phyloP scores from a whole-genome alignment of 192 early-diverging fungal species.

The Coemansia sp. region DNA sequence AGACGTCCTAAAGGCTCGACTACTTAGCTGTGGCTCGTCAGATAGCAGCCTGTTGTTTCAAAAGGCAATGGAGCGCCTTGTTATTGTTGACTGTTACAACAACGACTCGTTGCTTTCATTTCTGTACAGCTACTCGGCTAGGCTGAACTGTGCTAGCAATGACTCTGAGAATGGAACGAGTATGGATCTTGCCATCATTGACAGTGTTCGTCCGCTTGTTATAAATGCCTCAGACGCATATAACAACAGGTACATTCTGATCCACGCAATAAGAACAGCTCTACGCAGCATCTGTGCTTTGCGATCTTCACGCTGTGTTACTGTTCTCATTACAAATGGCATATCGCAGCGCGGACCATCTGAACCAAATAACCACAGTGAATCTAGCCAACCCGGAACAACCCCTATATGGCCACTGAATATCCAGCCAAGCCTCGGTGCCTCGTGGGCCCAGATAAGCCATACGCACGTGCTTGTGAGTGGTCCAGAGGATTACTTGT shows the following conservation, averaged over 20 bases:
- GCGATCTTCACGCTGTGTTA: background rate
- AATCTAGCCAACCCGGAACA: background rate
- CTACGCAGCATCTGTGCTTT: conserved; percentile 21
- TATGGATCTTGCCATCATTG: conserved; percentile 38
- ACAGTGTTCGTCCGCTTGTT: conserved; percentile 38
- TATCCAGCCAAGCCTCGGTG: conserved; percentile 38
- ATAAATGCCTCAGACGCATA: conserved; percentile 23
- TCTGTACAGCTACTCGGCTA: conserved; percentile 29
- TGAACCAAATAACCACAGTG: background rate
- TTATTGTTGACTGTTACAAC: conserved; percentile 33
- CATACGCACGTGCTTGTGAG: conserved; percentile 30
- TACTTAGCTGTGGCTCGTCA: conserved; percentile 1
- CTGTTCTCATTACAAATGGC: conserved; percentile 40
- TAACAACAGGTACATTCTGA: conserved; percentile 17
- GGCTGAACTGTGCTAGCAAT: background rate
- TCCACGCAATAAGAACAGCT: conserved; percentile 32
- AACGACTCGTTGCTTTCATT: conserved; percentile 34
- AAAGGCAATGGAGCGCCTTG: conserved; percentile 30
- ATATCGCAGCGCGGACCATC: conserved; percentile 25
- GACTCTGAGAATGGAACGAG: background rate
- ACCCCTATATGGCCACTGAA: background rate
- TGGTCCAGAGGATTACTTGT: background rate
- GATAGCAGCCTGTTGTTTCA: conserved; percentile 5
- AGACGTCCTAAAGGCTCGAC: conserved; percentile 9
- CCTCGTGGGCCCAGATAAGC: conserved; percentile 35